Evolutionary conservation across 306 rosid species (phyloP).

Genomic region (Lathyrus aphaca): DNA sequence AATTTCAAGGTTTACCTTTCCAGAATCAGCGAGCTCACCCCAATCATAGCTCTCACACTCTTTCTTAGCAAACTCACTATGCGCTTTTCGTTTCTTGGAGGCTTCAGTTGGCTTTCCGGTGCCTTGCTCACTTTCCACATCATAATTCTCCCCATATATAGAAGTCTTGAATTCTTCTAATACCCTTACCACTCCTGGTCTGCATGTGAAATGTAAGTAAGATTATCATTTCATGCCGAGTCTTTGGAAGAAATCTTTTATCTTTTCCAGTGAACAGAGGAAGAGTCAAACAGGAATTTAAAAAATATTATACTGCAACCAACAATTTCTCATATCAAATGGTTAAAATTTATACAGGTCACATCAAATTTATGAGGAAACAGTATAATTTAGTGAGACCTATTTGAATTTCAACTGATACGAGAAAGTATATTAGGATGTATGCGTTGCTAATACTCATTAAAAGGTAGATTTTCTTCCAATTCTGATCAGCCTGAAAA

Average conservation of each 20-base stretch:
- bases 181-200: conserved; percentile 72
- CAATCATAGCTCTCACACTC: conserved; percentile 73
- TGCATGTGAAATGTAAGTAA: conserved; percentile 49
- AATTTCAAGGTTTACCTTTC: conserved; percentile 65
- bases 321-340: not conserved
- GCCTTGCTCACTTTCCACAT: conserved; percentile 52
- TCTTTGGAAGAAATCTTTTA: conserved; percentile 5
- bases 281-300: conserved; percentile 11
- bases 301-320: not conserved
- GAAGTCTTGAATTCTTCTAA: conserved; percentile 81
- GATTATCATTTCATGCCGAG: conserved; percentile 29
- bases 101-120: conserved; percentile 58
- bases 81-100: conserved; percentile 71
- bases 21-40: conserved; percentile 80
- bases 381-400: not conserved
- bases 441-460: not conserved
- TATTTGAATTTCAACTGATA: not conserved
- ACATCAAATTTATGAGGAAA: not conserved
- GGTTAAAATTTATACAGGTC: not conserved
- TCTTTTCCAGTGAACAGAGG: conserved; percentile 13
- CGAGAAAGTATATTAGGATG: not conserved
- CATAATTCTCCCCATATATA: conserved; percentile 79
- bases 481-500: conserved; percentile 1
- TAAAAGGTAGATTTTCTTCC: conserved; percentile 5
- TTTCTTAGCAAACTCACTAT: conserved; percentile 59